Evolutionary conservation across 1,139 yeast genomes (phyloP).

Genomic region (Lodderomyces orthopsilosis): DNA sequence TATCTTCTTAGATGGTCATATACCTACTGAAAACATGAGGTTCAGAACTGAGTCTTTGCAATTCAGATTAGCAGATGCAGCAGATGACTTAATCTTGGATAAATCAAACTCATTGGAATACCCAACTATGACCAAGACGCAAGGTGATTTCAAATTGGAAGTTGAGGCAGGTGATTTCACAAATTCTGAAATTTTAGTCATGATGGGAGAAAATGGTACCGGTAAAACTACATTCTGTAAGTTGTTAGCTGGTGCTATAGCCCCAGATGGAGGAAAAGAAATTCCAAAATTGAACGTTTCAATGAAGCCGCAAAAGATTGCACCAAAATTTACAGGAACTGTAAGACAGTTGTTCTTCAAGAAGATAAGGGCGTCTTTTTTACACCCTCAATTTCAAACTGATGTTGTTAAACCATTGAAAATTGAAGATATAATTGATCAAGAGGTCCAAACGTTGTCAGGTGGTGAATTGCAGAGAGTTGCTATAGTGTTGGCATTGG

Average conservation of each 20-base stretch:
- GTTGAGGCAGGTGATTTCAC: constrained; percentile 88
- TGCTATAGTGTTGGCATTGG: constrained; percentile 91
- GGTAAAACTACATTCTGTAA: constrained; percentile 98
- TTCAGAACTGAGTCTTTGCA: constrained; percentile 94
- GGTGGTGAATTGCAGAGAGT: constrained; percentile 99
- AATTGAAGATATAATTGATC: constrained; percentile 92
- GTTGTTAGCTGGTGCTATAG: constrained; percentile 85
- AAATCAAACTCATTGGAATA: constrained; percentile 75
- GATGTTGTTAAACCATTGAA: constrained; percentile 95
- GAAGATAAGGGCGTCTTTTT: constrained; percentile 89
- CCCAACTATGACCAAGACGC: constrained; percentile 83
- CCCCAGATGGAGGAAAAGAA: constrained; percentile 76
- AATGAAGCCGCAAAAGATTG: constrained; percentile 98
- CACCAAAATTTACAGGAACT: constrained; percentile 97
- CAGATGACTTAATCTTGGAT: constrained; percentile 73
- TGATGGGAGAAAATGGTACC: constrained; percentile 99
- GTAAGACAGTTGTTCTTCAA: constrained; percentile 96
- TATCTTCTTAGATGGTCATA: constrained; percentile 95
- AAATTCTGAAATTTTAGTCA: constrained; percentile 93
- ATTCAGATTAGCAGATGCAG: constrained; percentile 90
- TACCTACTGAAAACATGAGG: constrained; percentile 94
- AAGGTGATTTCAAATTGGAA: constrained; percentile 87
- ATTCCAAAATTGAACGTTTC: constrained; percentile 89
- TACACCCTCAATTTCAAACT: constrained; percentile 96
- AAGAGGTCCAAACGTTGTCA: constrained; percentile 94